A percentile compares a stretch with the other conserved stretches of the same genome.
Evolutionary conservation across 352 stramenopile genomes (phyloP).

Genomic region (Globisporangium nagaii): DNA sequence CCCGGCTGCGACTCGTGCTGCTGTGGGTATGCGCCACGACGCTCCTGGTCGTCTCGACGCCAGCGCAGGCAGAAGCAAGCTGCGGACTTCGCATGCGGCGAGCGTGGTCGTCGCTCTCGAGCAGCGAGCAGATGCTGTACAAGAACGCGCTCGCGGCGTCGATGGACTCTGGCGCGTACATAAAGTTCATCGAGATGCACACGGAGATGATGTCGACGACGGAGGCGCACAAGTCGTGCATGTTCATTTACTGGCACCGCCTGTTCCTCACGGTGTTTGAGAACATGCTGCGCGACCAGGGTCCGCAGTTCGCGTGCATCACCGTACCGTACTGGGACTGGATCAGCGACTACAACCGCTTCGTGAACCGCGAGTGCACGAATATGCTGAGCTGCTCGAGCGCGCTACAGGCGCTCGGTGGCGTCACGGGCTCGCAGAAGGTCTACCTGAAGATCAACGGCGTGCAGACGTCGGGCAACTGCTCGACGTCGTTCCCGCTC

Average conservation of each 20-base stretch:
- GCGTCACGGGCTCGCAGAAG: slow-evolving; percentile 12
- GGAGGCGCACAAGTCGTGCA: slow-evolving; percentile 53
- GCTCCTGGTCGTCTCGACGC: not conserved
- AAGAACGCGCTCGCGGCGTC: slow-evolving; percentile 32
- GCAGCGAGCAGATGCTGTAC: slow-evolving; percentile 36
- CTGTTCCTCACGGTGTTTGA: slow-evolving; percentile 62
- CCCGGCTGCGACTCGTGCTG: not conserved
- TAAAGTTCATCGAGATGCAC: slow-evolving; percentile 62
- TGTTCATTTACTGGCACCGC: slow-evolving; percentile 84
- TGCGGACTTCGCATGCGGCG: slow-evolving; percentile 42
- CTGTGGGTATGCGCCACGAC: not conserved
- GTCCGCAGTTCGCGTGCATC: slow-evolving; percentile 46
- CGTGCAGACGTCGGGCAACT: slow-evolving; percentile 21
- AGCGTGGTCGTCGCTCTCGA: slow-evolving; percentile 40
- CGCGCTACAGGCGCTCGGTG: slow-evolving; percentile 35
- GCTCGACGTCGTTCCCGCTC: slow-evolving; percentile 20
- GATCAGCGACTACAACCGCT: slow-evolving; percentile 39
- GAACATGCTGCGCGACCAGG: slow-evolving; percentile 75
- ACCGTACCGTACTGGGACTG: slow-evolving; percentile 83
- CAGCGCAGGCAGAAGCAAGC: not conserved
- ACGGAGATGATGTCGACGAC: slow-evolving; percentile 48
- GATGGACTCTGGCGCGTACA: slow-evolving; percentile 52
- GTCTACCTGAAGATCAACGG: slow-evolving; percentile 27
- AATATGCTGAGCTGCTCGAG: slow-evolving; percentile 39
- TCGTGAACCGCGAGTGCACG: slow-evolving; percentile 28